These are phyloP conservation scores for Chaetomium strumarium DNA, from an alignment of 2,329 filamentous ascomycete species.

Conservation along the genomic window DNA sequence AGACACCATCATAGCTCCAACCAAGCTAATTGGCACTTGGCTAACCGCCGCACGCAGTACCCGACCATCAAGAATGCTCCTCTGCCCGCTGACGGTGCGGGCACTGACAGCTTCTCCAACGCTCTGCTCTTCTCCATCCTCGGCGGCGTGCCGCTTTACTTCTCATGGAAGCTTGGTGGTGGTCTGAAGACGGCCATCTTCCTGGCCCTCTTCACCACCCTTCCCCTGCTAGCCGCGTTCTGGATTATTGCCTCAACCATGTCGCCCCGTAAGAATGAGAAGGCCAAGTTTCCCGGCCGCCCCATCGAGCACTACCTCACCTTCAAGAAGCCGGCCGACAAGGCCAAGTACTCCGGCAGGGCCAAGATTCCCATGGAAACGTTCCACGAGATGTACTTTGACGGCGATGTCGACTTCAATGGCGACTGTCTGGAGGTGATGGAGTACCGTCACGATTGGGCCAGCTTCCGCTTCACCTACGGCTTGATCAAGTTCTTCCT, in stretches of 20 bases:
- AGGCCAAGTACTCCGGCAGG: conserved; percentile 65
- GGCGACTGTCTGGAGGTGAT: conserved; percentile 82
- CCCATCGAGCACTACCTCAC: conserved; percentile 87
- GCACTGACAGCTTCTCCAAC: conserved; percentile 85
- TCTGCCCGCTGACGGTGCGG: conserved; percentile 80
- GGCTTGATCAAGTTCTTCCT: conserved; percentile 84
- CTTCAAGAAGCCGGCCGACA: conserved; percentile 62
- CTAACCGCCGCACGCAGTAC: conserved; percentile 48
- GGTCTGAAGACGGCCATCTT: conserved; percentile 84
- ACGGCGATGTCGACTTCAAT: conserved; percentile 91
- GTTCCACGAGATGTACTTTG: conserved; percentile 97
- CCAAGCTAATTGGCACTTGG: conserved; percentile 4
- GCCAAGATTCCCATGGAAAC: conserved; percentile 86
- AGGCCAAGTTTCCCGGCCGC: conserved; percentile 77
- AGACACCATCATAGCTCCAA: not conserved
- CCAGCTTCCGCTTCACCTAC: conserved; percentile 84
- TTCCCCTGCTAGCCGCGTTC: conserved; percentile 75
- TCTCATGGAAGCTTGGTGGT: conserved; percentile 77
- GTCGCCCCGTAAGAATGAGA: conserved; percentile 87
- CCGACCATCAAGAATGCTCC: conserved; percentile 90
- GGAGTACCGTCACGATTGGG: conserved; percentile 97
- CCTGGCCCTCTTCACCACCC: conserved; percentile 69
- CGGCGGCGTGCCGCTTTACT: conserved; percentile 66
- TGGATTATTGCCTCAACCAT: conserved; percentile 76
- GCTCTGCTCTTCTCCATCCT: conserved; percentile 65